These are phyloP conservation scores for Diaporthe ampelina DNA, from an alignment of 2,329 filamentous ascomycete species.

Conservation along the genomic window DNA sequence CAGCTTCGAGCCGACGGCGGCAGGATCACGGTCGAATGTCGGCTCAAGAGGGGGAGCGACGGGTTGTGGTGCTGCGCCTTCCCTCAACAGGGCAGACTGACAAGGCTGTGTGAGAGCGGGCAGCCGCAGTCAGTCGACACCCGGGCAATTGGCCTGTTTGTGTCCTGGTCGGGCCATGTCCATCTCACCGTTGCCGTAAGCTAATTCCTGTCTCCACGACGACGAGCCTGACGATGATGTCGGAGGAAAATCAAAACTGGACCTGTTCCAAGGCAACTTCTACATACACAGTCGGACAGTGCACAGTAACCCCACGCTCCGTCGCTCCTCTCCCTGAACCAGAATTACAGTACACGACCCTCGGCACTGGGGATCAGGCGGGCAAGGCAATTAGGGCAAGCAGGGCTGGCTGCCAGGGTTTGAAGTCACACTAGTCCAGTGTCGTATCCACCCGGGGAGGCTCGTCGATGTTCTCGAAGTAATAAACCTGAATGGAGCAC, in stretches of 20 bases:
- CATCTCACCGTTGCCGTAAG: not conserved
- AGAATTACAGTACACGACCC: not conserved
- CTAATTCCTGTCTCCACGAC: constrained; percentile 39
- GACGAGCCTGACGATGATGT: constrained; percentile 28
- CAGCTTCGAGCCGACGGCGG: constrained; percentile 10
- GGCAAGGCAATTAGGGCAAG: not conserved
- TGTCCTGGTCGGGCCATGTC: no score
- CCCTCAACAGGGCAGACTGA: not conserved
- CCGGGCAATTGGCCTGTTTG: no score
- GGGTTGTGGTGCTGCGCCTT: not conserved
- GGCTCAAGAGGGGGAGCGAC: not conserved
- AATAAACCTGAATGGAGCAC: constrained; percentile 27
- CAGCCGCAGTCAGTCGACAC: not conserved
- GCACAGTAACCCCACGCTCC: not conserved
- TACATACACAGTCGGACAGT: not conserved
- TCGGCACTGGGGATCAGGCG: constrained; percentile 12
- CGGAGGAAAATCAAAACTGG: not conserved
- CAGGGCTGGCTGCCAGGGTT: constrained; percentile 22
- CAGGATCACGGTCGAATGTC: constrained; percentile 18
- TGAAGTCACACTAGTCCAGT: not conserved
- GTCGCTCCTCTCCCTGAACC: not conserved
- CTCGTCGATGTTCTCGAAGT: constrained; percentile 36
- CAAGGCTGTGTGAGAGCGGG: constrained; percentile 15
- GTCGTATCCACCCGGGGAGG: constrained; percentile 21
- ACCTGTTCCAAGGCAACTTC: not conserved